Evolutionary conservation across 768 basidiomycete species (phyloP).

Genomic region (Tubosaeta brunneosetosa): DNA sequence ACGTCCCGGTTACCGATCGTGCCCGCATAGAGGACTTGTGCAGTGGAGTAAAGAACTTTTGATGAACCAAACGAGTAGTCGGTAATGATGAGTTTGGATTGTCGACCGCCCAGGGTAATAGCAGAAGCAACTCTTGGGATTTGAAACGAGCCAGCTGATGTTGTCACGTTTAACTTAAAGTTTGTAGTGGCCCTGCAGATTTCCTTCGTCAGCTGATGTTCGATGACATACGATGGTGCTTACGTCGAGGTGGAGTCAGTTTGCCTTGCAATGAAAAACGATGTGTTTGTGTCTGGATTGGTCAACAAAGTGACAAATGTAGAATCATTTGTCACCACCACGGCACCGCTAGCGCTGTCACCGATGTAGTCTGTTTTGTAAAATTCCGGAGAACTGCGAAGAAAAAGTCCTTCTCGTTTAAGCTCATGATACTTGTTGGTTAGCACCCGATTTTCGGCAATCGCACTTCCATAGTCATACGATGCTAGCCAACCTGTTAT

Average conservation of each 20-base stretch:
- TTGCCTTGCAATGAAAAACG: conserved; percentile 72
- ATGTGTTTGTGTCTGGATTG: conserved; percentile 63
- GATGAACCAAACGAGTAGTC: conserved; percentile 70
- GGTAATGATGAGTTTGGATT: conserved; percentile 69
- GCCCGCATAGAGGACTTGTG: conserved; percentile 65
- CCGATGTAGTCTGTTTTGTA: conserved; percentile 75
- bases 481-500: conserved; percentile 35
- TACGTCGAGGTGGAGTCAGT: conserved; percentile 62
- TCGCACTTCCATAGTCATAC: conserved; percentile 77
- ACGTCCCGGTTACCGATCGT: conserved; percentile 57
- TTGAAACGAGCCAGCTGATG: conserved; percentile 45
- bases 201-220: background rate
- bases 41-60: conserved; percentile 63
- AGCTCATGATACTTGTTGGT: conserved; percentile 71
- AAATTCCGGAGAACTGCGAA: conserved; percentile 75
- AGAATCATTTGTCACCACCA: conserved; percentile 38
- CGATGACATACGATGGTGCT: conserved; percentile 18
- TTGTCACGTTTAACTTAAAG: conserved; percentile 61
- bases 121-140: conserved; percentile 51
- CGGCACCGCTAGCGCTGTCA: conserved; percentile 49
- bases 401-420: conserved; percentile 72
- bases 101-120: conserved; percentile 62
- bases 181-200: conserved; percentile 27
- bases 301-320: conserved; percentile 58
- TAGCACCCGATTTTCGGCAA: conserved; percentile 63